Evolutionary conservation across 2,329 filamentous ascomycete species (phyloP).

Genomic region (Corniculantispora saksenae): DNA sequence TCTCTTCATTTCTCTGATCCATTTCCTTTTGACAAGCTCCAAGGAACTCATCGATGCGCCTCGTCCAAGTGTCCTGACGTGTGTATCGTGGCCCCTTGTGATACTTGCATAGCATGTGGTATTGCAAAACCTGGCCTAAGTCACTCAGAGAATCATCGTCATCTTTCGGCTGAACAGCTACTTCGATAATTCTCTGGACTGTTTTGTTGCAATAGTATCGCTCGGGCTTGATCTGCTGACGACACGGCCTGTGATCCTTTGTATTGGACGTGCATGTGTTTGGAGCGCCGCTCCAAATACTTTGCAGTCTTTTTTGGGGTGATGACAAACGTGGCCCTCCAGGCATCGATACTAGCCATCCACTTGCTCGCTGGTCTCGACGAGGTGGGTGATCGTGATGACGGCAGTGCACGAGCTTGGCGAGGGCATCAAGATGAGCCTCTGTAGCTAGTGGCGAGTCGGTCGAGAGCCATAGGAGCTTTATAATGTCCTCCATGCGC

Average conservation of each 20-base stretch:
- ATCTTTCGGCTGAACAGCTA: background rate
- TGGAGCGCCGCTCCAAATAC: background rate
- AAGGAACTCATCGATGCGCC: background rate
- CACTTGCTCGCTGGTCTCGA: background rate
- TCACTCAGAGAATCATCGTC: background rate
- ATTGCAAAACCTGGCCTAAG: background rate
- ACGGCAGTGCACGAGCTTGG: conserved; percentile 2
- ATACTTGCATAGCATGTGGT: conserved; percentile 2
- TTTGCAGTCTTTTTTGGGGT: background rate
- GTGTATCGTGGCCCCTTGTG: background rate
- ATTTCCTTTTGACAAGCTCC: background rate
- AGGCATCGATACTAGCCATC: background rate
- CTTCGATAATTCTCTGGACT: background rate
- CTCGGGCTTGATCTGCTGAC: background rate
- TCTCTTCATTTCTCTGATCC: background rate
- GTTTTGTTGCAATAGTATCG: background rate
- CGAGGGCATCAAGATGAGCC: background rate
- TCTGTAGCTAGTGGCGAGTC: background rate
- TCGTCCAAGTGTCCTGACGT: background rate
- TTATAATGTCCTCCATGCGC: background rate
- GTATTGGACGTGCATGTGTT: background rate
- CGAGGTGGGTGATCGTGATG: background rate
- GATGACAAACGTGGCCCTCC: background rate
- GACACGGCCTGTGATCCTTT: background rate
- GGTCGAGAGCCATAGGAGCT: background rate